Conservation (phyloP, 108 stramenopile genomes). For the Fragilaria crotonensis region DNA sequence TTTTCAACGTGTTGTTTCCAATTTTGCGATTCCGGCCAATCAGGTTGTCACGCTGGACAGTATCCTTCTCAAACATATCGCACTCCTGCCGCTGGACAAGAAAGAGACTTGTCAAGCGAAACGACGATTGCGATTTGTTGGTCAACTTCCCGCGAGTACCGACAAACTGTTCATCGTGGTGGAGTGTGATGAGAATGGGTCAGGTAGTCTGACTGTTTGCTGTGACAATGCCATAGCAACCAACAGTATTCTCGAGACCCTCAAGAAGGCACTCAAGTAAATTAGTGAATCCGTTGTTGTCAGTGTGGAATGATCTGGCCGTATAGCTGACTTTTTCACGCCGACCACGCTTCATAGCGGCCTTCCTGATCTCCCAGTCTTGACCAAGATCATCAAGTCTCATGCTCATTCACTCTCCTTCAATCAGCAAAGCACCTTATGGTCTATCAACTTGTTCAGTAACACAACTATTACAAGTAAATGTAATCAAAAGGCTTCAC, state of each 20-base stretch:
- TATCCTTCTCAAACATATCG: neutral
- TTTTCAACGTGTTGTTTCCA: slow-evolving; percentile 44
- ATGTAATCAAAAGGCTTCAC: no score
- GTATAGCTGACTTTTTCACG: no score
- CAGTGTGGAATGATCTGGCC: no score
- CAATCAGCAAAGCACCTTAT: no score
- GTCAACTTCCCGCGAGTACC: slow-evolving; percentile 49
- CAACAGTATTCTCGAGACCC: slow-evolving; percentile 46
- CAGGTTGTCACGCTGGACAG: neutral
- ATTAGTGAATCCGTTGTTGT: no score
- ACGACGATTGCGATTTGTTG: slow-evolving; percentile 35
- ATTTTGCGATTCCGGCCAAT: slow-evolving; percentile 11
- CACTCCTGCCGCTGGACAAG: slow-evolving; percentile 10
- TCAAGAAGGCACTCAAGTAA: slow-evolving; percentile 41
- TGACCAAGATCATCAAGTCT: no score
- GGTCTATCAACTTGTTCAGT: no score
- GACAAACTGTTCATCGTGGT: slow-evolving; percentile 48
- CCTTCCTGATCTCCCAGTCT: no score
- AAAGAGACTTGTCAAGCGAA: slow-evolving; percentile 7
- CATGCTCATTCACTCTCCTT: no score
- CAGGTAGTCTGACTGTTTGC: slow-evolving; percentile 53
- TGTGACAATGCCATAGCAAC: slow-evolving; percentile 67
- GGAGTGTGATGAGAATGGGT: slow-evolving; percentile 33
- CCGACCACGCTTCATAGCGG: no score
- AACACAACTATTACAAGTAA: no score